Percentiles rank a stretch among this genome's conserved stretches.
Evolutionary conservation across 805 yeast species (phyloP).

Genomic region (Zygoascus tannicola): DNA sequence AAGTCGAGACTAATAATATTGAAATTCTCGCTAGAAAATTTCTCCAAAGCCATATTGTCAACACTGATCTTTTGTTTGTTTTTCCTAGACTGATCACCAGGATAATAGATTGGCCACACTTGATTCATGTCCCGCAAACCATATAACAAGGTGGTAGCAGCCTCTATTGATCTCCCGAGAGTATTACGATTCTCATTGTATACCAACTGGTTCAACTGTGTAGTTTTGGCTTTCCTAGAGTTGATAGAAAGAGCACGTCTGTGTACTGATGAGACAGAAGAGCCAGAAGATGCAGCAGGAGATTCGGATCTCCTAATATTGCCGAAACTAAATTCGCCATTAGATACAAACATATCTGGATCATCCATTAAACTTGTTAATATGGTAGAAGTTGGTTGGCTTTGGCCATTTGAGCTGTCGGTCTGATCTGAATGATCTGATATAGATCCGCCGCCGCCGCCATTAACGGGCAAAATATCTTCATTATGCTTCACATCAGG

Average conservation of each 20-base stretch:
- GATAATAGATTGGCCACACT: constrained; percentile 26
- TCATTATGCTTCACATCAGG: too few relatives aligned
- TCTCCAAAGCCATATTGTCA: background rate
- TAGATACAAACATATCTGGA: background rate
- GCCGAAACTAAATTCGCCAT: background rate
- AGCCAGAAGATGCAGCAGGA: background rate
- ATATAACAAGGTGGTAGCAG: constrained; percentile 21
- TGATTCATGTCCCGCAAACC: constrained; percentile 23
- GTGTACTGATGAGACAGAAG: constrained; percentile 5
- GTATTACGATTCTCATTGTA: constrained; percentile 65
- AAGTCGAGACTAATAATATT: constrained; percentile 55
- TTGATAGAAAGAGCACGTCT: constrained; percentile 14
- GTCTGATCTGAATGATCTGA: background rate
- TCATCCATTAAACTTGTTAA: background rate
- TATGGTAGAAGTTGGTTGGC: background rate
- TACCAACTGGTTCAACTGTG: constrained; percentile 62
- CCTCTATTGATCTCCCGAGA: constrained; percentile 39
- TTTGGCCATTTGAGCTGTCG: background rate
- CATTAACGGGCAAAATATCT: too few relatives aligned
- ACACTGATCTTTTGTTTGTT: constrained; percentile 1
- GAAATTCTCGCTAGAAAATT: constrained; percentile 28
- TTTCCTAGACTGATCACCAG: constrained; percentile 9
- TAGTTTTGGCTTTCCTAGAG: constrained; percentile 32
- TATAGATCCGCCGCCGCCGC: too few relatives aligned
- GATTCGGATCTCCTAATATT: background rate